Conservation (phyloP, 176 grass and related monocot species). For the Zoysia pacifica region DNA sequence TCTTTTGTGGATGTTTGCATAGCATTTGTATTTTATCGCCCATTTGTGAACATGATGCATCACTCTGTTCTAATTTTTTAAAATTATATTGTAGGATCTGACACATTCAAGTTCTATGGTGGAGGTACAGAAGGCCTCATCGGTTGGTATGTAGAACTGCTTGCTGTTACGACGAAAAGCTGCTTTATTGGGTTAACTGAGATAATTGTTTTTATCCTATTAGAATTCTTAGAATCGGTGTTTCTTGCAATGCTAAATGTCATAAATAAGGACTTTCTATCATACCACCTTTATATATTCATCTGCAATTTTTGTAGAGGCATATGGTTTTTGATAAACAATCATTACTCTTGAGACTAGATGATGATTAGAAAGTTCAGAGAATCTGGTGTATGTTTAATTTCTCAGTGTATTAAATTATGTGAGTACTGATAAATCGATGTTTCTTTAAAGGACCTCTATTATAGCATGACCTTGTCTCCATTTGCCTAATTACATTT, state of each 20-base stretch:
- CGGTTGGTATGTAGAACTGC: slow-evolving; percentile 49
- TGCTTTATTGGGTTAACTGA: neutral
- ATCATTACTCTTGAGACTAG: neutral
- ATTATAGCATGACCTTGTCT: neutral
- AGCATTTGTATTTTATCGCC: slow-evolving; percentile 16
- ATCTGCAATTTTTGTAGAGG: neutral
- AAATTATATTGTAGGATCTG: slow-evolving; percentile 47
- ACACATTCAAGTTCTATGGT: slow-evolving; percentile 31
- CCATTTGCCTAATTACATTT: neutral
- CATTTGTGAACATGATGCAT: slow-evolving; percentile 4
- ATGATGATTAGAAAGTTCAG: neutral
- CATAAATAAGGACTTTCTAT: neutral
- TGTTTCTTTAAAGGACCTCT: slow-evolving; percentile 15
- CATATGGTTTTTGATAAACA: neutral
- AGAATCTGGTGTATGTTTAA: neutral
- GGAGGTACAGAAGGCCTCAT: slow-evolving; percentile 43
- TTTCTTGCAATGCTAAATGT: neutral
- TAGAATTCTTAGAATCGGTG: neutral
- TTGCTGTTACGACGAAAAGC: neutral
- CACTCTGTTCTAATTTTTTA: neutral
- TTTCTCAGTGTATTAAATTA: slow-evolving; percentile 13
- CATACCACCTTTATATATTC: neutral
- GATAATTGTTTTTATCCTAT: slow-evolving; percentile 8
- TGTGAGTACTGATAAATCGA: neutral
- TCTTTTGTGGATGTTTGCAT: too few relatives aligned